Conservation (phyloP, 202 grass and related monocot species). For the Hordeum pubiflorum region DNA sequence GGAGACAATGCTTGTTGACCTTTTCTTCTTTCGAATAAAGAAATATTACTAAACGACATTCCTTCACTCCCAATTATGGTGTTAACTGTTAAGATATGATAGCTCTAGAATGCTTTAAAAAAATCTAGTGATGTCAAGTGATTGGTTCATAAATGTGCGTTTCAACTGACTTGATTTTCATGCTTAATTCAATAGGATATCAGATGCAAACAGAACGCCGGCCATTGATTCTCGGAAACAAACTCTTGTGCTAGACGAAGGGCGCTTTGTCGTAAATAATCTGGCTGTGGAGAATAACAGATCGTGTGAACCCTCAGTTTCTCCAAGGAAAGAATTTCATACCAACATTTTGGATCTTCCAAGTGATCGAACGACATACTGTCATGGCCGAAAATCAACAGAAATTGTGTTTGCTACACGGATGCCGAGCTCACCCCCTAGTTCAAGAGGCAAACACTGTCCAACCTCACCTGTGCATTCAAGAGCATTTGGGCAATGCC, state of each 20-base stretch:
- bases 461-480: slow-evolving; percentile 46
- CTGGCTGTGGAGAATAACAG: slow-evolving; percentile 35
- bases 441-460: slow-evolving; percentile 27
- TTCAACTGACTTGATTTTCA: slow-evolving; percentile 14
- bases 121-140: neutral
- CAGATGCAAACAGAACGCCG: slow-evolving; percentile 43
- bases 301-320: slow-evolving; percentile 37
- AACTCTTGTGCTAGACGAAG: slow-evolving; percentile 35
- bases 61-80: slow-evolving; percentile 18
- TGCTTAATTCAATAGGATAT: slow-evolving; percentile 41
- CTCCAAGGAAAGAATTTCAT: slow-evolving; percentile 51
- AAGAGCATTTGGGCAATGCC: slow-evolving; percentile 46
- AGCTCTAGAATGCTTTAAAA: slow-evolving; percentile 6
- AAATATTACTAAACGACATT: neutral
- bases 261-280: slow-evolving; percentile 27
- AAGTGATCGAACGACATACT: slow-evolving; percentile 26
- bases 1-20: neutral
- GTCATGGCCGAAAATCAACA: slow-evolving; percentile 42
- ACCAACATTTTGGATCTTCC: slow-evolving; percentile 41
- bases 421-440: slow-evolving; percentile 28
- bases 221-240: slow-evolving; percentile 34
- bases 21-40: neutral
- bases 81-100: slow-evolving; percentile 6
- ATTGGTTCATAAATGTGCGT: neutral
- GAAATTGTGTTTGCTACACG: slow-evolving; percentile 47